Conservation (phyloP, 164 flowering plant genomes). For the Aristolochia fimbriata region DNA sequence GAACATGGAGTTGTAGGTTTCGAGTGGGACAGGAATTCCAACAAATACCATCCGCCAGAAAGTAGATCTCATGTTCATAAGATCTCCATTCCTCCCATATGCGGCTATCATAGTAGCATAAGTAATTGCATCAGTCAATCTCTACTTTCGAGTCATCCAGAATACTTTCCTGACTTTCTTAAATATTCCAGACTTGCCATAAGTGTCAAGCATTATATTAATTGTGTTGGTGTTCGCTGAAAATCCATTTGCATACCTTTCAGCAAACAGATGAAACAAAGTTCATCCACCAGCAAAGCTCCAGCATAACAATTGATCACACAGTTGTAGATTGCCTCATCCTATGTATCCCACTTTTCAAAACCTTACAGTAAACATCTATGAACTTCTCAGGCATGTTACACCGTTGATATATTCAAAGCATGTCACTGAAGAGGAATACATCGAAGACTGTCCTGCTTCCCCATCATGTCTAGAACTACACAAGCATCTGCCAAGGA, state of each 20-base stretch:
- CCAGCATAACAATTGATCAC: conserved; percentile 85
- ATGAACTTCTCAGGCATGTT: conserved; percentile 47
- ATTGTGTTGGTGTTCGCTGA: conserved; percentile 54
- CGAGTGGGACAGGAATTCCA: conserved; percentile 81
- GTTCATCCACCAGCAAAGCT: conserved; percentile 87
- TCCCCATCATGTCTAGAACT: conserved; percentile 61
- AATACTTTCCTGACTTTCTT: conserved; percentile 56
- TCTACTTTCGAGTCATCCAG: conserved; percentile 51
- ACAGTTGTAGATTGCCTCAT: conserved; percentile 81
- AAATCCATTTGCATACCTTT: conserved; percentile 64
- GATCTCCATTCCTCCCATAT: conserved; percentile 62
- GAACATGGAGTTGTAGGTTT: conserved; percentile 86
- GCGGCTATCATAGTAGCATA: conserved; percentile 87
- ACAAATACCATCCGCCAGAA: conserved; percentile 52
- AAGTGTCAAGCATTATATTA: conserved; percentile 75
- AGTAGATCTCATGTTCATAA: conserved; percentile 49
- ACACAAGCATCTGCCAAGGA: conserved; percentile 53
- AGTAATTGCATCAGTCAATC: conserved; percentile 61
- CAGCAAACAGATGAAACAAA: conserved; percentile 63
- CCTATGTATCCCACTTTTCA: conserved; percentile 61
- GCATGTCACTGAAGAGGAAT: conserved; percentile 69
- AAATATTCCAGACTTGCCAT: conserved; percentile 64
- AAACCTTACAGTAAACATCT: conserved; percentile 45
- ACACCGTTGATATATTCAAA: conserved; percentile 72
- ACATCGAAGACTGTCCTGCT: conserved; percentile 61